Evolutionary conservation across 805 yeast genomes (phyloP).

Genomic region (Debaryomyces tyrocola): DNA sequence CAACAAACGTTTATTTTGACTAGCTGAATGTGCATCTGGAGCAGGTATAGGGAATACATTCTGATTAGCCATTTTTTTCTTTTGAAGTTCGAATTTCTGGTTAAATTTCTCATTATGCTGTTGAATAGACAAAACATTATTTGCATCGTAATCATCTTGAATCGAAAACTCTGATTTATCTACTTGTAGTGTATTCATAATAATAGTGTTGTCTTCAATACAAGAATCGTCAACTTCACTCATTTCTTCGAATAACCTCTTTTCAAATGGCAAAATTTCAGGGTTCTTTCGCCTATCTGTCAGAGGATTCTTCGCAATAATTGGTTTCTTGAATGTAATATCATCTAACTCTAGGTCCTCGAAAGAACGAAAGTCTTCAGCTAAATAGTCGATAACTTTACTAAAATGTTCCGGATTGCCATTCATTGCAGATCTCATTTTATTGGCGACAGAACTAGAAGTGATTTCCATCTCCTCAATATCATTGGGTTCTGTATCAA

Average conservation of each 20-base stretch:
- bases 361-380: conserved; percentile 18
- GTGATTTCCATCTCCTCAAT: conserved; percentile 3
- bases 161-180: conserved; percentile 19
- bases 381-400: conserved; percentile 12
- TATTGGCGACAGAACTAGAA: conserved; percentile 3
- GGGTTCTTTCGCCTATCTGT: background rate
- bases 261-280: conserved; percentile 14
- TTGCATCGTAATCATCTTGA: conserved; percentile 19
- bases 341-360: conserved; percentile 27
- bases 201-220: conserved; percentile 10
- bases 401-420: conserved; percentile 10
- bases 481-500: conserved; percentile 8
- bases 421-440: conserved; percentile 11
- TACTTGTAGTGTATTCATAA: conserved; percentile 6
- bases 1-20: background rate
- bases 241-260: conserved; percentile 8
- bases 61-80: conserved; percentile 6
- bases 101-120: conserved; percentile 5
- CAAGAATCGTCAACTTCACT: conserved; percentile 8
- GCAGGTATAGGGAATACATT: background rate
- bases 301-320: conserved; percentile 1
- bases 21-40: background rate
- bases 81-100: conserved; percentile 14
- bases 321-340: conserved; percentile 35
- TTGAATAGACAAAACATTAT: conserved; percentile 9